A percentile compares a stretch with the other conserved stretches of the same genome.
Conservation (phyloP, 768 basidiomycete genomes). For the Amanita rubescens region DNA sequence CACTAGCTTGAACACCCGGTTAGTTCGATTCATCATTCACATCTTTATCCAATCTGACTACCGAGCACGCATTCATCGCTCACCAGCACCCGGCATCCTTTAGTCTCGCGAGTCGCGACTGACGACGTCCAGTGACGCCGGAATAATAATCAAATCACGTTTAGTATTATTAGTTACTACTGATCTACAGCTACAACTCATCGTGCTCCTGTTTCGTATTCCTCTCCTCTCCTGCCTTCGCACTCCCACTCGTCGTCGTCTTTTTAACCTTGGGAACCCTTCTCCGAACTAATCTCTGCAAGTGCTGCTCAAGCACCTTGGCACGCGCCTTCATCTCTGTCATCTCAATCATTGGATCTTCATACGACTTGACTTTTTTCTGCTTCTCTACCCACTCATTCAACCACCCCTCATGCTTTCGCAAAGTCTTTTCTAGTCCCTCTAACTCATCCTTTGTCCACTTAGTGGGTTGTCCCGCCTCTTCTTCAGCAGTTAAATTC, state of each 20-base stretch:
- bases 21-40: too few relatives aligned
- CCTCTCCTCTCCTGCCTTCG: too few relatives aligned
- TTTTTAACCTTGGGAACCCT: constrained; percentile 62
- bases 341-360: constrained; percentile 83
- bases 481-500: constrained; percentile 64
- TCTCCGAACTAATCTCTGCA: constrained; percentile 62
- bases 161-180: too few relatives aligned
- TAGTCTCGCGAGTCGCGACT: too few relatives aligned
- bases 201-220: constrained; percentile 12
- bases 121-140: too few relatives aligned
- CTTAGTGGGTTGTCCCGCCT: constrained; percentile 57
- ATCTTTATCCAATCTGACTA: too few relatives aligned
- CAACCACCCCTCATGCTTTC: constrained; percentile 82
- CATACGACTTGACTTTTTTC: constrained; percentile 59
- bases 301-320: constrained; percentile 68
- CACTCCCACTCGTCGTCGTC: too few relatives aligned
- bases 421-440: constrained; percentile 64
- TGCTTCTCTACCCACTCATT: constrained; percentile 77
- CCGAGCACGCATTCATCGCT: too few relatives aligned
- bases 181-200: too few relatives aligned
- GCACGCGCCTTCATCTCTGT: constrained; percentile 81
- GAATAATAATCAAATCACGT: too few relatives aligned
- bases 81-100: too few relatives aligned
- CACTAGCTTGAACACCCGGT: too few relatives aligned
- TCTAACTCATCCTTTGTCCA: constrained; percentile 88